Percentiles rank a stretch among this genome's conserved stretches.
phyloP scores from a whole-genome alignment of 2,329 filamentous ascomycete species.

The Sporothrix dimorphospora region DNA sequence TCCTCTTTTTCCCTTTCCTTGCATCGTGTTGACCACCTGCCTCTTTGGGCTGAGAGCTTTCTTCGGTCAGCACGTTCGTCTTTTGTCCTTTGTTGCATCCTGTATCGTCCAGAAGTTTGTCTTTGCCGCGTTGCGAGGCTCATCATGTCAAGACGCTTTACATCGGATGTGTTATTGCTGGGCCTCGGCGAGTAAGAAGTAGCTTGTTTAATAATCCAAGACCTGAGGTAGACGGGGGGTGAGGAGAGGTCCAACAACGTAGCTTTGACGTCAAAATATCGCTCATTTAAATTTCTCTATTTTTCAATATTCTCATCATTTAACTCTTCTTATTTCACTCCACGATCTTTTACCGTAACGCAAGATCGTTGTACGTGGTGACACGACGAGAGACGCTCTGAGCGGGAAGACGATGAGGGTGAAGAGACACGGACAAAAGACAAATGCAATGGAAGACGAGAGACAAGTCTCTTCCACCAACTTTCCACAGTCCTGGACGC shows the following conservation, averaged over 20 bases:
- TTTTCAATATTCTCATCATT: background rate
- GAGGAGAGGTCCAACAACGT: background rate
- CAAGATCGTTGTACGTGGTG: background rate
- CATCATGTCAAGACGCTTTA: background rate
- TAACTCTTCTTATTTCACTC: background rate
- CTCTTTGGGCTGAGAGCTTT: background rate
- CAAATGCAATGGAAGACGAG: constrained; percentile 5
- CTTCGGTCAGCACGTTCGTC: background rate
- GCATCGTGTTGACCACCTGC: background rate
- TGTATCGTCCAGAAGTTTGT: background rate
- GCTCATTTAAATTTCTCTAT: background rate
- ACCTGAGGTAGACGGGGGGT: background rate
- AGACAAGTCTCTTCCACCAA: background rate
- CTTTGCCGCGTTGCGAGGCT: background rate
- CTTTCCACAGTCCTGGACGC: background rate
- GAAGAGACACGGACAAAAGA: background rate
- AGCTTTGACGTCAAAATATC: background rate
- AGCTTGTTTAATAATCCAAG: background rate
- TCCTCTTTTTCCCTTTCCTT: background rate
- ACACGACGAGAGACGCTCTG: background rate
- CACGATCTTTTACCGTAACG: background rate
- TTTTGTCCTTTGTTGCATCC: background rate
- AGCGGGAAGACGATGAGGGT: background rate
- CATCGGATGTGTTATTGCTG: background rate
- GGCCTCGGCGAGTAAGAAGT: background rate